Conservation (phyloP, 2,329 filamentous ascomycete species). For the Penicillium sp. region DNA sequence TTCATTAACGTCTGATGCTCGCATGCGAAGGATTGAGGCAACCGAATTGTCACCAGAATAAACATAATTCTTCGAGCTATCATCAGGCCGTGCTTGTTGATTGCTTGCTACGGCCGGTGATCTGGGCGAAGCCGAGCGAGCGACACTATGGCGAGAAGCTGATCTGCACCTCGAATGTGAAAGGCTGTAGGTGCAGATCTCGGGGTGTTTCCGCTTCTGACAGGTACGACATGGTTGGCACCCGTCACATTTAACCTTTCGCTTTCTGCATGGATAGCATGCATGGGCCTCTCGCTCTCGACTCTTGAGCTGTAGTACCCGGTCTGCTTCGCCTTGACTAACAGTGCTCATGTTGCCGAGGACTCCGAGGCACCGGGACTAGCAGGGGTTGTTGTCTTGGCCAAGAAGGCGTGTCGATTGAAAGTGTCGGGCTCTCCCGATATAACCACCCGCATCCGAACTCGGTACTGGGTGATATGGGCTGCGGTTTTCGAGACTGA, state of each 20-base stretch:
- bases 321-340: constrained; percentile 24
- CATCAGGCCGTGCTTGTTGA: not conserved
- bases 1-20: constrained; percentile 23
- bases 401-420: not conserved
- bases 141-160: not conserved
- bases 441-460: not conserved
- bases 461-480: not conserved
- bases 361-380: not conserved
- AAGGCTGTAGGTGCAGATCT: constrained; percentile 23
- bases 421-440: not conserved
- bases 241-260: constrained; percentile 32
- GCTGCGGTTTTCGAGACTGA: not conserved
- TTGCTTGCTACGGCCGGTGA: not conserved
- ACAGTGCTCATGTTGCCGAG: constrained; percentile 13
- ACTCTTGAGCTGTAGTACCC: constrained; percentile 22
- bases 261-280: constrained; percentile 30
- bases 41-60: constrained; percentile 29
- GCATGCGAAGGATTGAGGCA: constrained; percentile 23
- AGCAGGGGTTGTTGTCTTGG: not conserved
- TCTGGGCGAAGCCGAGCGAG: not conserved
- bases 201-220: constrained; percentile 21
- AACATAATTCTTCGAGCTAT: constrained; percentile 15
- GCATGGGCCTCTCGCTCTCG: constrained; percentile 26
- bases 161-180: not conserved
- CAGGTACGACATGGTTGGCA: constrained; percentile 25